Percentiles rank a stretch among this genome's conserved stretches.
These are phyloP conservation scores for Betula pendula DNA, from an alignment of 306 rosid species.

Conservation along the genomic window DNA sequence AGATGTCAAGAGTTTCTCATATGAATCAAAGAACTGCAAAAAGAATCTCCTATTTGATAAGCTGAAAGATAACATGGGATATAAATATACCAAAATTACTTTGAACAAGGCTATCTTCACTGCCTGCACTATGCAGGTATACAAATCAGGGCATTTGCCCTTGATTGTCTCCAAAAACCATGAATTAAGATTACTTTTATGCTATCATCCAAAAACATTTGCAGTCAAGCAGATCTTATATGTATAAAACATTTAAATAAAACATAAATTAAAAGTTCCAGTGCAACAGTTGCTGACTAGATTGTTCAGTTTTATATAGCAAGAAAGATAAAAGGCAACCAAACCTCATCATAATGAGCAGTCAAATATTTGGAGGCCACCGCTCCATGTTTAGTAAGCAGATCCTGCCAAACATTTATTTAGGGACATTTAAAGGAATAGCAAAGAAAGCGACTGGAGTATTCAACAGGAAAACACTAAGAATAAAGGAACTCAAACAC, in stretches of 20 bases:
- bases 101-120: constrained; percentile 22
- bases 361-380: constrained; percentile 78
- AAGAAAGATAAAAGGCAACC: constrained; percentile 34
- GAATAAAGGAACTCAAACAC: constrained; percentile 7
- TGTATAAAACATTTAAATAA: constrained; percentile 27
- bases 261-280: constrained; percentile 22
- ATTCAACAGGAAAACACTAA: constrained; percentile 14
- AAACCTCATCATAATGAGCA: constrained; percentile 76
- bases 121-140: constrained; percentile 23
- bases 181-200: constrained; percentile 22
- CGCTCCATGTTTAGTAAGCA: constrained; percentile 74
- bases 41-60: constrained; percentile 43
- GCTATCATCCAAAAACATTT: constrained; percentile 31
- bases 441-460: constrained; percentile 19
- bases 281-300: constrained; percentile 22
- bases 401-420: constrained; percentile 64
- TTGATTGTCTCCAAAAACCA: constrained; percentile 27
- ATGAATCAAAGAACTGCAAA: constrained; percentile 81
- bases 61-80: constrained; percentile 25
- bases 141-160: constrained; percentile 23
- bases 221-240: constrained; percentile 20
- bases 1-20: constrained; percentile 81
- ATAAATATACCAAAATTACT: constrained; percentile 20
- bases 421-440: constrained; percentile 18
- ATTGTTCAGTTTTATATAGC: constrained; percentile 26